Conservation (phyloP, 257 asterid species). For the Rauvolfia tetraphylla region DNA sequence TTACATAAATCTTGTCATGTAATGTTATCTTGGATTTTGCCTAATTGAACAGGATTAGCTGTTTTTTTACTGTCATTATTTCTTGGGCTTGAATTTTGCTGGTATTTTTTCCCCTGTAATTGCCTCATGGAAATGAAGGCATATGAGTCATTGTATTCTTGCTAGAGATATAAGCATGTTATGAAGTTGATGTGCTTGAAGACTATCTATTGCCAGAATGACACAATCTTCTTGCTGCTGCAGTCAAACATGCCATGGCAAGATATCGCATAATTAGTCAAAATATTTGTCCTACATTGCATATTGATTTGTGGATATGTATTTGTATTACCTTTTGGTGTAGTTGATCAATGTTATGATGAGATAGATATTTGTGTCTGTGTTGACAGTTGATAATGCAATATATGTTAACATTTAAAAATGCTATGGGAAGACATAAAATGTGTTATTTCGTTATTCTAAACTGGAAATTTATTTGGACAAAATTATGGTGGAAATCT, state of each 20-base stretch:
- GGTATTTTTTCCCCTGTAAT: neutral
- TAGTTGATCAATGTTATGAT: neutral
- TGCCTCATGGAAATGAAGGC: neutral
- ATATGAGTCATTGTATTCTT: neutral
- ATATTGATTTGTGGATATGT: neutral
- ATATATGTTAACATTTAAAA: neutral
- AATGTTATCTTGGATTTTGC: neutral
- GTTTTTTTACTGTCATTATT: no score
- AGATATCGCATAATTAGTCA: neutral
- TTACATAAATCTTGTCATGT: neutral
- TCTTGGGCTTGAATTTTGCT: neutral
- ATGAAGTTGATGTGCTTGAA: neutral
- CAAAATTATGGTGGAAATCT: no score
- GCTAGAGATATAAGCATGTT: neutral
- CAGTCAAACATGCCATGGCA: neutral
- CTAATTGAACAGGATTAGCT: neutral
- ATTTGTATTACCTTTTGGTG: neutral
- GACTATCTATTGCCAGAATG: neutral
- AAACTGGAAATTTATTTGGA: neutral
- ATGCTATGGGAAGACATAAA: neutral
- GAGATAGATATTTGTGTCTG: neutral
- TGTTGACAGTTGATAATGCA: neutral
- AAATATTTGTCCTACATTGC: neutral
- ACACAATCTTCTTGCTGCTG: neutral
- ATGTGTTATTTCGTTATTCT: neutral